Base-by-base conservation (phyloP, 352 stramenopile genomes). In the Phytopythium sindhum region DNA sequence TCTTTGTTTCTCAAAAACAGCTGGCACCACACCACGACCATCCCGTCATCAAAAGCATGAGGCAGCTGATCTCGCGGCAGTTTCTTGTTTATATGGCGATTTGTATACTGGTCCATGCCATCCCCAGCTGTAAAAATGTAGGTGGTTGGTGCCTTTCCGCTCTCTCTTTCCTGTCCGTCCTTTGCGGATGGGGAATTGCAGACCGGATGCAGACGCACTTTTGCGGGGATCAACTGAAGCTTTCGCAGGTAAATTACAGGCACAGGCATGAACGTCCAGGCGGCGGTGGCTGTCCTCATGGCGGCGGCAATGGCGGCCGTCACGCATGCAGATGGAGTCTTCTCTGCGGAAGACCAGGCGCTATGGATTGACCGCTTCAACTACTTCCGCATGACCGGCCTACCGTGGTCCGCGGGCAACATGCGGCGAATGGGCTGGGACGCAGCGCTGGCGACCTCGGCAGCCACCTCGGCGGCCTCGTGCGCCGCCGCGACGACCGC, bases 401-500 rank as follows among this genome's bases (percentile, higher is more conserved):
- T 90, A 57, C 83, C 83, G 1, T 92, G 75, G 66, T 74, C 80
- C 9, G 83, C 83, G 4, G 70, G 66, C 17, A 78, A 90, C 59
- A 92, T 92, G 81, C 75, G 81, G 24, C 73, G 76, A 23, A 72
- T 92, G n/a, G 77, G 77, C 33, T 92, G 83, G 83, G 83, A 72
- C 50, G 67, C 71, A 21, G 60, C 76, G 4, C 59, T 90, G 41
- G 79, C 79, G 11, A 66, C 68, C 1, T 63, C 70, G 2, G 83
- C 83, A n/a, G 60, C 70, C 3, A 61, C 66, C 4, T 74, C 75
- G 12, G 78, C 80, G 8, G 68, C 63, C 15, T 62, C 69, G n/a
- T 90, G 81, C 55, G 68, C 70, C 31, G 65, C 75, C 2, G 62
- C 63, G 7, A 73, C 68, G 11, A 63, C 63, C 29, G 60, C 67